Evolutionary conservation across 768 basidiomycete genomes (phyloP), one percentile per base, ranked within the genome.

Genomic region (Suillus cothurnatus): DNA sequence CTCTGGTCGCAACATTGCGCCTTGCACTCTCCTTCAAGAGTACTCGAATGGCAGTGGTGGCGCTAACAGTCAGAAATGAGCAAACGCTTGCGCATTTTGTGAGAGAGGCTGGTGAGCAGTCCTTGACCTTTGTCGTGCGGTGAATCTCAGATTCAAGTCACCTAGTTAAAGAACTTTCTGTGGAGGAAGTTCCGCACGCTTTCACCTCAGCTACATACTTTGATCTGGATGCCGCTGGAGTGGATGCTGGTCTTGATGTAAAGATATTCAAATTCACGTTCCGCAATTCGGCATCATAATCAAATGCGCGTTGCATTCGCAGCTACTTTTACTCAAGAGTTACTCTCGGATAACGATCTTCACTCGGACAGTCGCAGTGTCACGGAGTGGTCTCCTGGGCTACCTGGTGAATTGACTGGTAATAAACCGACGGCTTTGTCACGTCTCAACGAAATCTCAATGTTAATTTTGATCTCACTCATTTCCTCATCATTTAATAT

Each of bases 21-120:
- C 61, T 79, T 26, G 74, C 75, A 15, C 67, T 84, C 19, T 66
- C 66, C 23, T 61, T 39, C 9, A 50, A 65, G 64, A n/a, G 47
- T 62, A 39, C 67, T 36, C 59, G 69, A 70, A 61, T 69, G 65
- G 72, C 64, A 38, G 9, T 76, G 62, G 69, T 87, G 41, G 81
- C 81, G 14, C 74, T 89, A 32, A 78, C 77, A 3, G 71, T 87
- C 12, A 80, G 91, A 64, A 91, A 88, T 66, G 77, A 82, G 65
- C 72, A 76, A 12, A 92, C 91, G 0, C 67, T 86, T 55, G 61
- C 70, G 12, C 67, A 72, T 49, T 89, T 92, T 74, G 52, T 83
- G 14, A 55, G 72, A 39, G 66, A 76, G 61, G 76, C 79, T 43
- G 68, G 75, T 80, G 73, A 21, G 69, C 61, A 32, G 19, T 47